Evolutionary conservation across 108 stramenopile species (phyloP).

Genomic region (Cylindrotheca fusiformis): DNA sequence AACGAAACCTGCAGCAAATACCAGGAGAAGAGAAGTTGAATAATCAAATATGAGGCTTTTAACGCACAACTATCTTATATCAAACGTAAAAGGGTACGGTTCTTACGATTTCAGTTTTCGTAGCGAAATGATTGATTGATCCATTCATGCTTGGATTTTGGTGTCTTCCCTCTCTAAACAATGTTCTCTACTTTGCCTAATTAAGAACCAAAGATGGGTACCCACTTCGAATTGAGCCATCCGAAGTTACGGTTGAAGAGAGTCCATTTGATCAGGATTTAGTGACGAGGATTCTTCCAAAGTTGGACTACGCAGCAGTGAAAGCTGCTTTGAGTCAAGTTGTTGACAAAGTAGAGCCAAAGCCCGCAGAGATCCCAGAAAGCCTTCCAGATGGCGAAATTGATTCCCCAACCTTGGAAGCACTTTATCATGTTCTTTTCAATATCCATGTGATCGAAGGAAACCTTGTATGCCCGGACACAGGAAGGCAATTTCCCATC

Average conservation of each 20-base stretch:
- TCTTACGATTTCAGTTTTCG: no score
- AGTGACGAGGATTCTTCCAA: slow-evolving; percentile 57
- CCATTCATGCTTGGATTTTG: no score
- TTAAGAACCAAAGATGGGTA: slow-evolving; percentile 84
- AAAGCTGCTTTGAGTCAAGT: slow-evolving; percentile 50
- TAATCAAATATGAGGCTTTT: slow-evolving; percentile 74
- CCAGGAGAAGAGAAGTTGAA: no score
- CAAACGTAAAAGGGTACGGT: slow-evolving; percentile 77
- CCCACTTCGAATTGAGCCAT: slow-evolving; percentile 71
- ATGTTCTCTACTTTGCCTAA: background rate
- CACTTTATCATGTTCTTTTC: slow-evolving; percentile 71
- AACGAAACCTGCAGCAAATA: background rate
- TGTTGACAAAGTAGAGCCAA: slow-evolving; percentile 7
- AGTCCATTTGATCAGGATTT: slow-evolving; percentile 68
- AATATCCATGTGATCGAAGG: slow-evolving; percentile 92
- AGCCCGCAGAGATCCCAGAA: slow-evolving; percentile 23
- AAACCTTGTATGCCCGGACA: slow-evolving; percentile 86
- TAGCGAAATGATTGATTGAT: no score
- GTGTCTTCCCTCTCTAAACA: background rate
- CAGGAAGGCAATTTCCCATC: slow-evolving; percentile 88
- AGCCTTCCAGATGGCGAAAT: slow-evolving; percentile 15
- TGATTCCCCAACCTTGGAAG: slow-evolving; percentile 42
- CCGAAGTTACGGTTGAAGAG: slow-evolving; percentile 54
- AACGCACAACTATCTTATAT: slow-evolving; percentile 81
- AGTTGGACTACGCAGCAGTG: slow-evolving; percentile 67